Base-by-base conservation (phyloP, 805 yeast genomes). In the Yarrowia sp. region DNA sequence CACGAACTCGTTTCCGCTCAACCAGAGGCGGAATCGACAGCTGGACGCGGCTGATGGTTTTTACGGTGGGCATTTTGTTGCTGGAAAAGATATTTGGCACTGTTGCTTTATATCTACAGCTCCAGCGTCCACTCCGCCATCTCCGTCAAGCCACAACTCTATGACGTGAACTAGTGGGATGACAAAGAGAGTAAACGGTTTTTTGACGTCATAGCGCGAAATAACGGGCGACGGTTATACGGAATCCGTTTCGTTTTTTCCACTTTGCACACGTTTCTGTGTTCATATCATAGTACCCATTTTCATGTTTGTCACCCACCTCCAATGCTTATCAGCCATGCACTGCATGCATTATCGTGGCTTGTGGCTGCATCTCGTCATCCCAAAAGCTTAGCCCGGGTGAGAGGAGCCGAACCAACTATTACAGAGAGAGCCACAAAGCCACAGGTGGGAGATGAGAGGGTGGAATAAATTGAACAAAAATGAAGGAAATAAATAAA, bases 341-440 rank as follows among this genome's bases (percentile, higher is more conserved):
- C 61, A 55, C 11, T n/a, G 14, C 28, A 11, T 55, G 47, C 61
- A 31, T 41, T 55, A 55, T 55, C 61, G 61, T 55, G 61, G 61
- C 61, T 55, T 55, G 61, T 39, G 61, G 61, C 61, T 55, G 61
- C 61, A 55, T 55, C 62, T 42, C 48, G 62, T 55, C 62, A 41
- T 55, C 28, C 14, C 10, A 22, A 43, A 43, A 43, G 32, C 17
- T 43, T 22, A 22, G 28, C 28, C 28, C 28, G 28, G 28, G 4
- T 22, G 28, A 22, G 28, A 22, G 28, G 28, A 22, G 28, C 28
- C 28, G 28, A 22, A 22, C 4, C 5, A 22, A 22, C 3, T 3
- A 22, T 22, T 3, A n/a, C n/a, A 22, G 14, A 6, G 48, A 22
- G 13, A 22, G 13, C 13, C 31, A 43, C 14, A 38, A n/a, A 13